phyloP scores from a whole-genome alignment of 2,329 filamentous ascomycete genomes.

The Clarireedia hainanense region DNA sequence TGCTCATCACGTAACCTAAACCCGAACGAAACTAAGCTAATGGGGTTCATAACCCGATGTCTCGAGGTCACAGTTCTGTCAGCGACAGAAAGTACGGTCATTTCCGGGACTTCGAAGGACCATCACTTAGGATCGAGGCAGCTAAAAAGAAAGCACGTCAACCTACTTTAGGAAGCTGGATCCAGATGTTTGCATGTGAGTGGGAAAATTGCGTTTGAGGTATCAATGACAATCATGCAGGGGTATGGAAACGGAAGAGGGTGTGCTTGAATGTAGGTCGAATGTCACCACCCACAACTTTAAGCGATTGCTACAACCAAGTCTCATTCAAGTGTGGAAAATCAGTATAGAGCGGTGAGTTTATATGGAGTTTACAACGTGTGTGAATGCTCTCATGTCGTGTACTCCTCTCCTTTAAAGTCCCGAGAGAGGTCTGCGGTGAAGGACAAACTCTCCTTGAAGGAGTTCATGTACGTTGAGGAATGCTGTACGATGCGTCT shows the following conservation, averaged over 20 bases:
- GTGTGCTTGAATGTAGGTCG: neutral
- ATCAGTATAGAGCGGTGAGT: neutral
- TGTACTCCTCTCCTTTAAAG: too few relatives aligned
- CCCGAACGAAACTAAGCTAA: neutral
- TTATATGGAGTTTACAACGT: neutral
- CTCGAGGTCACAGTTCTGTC: neutral
- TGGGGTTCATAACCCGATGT: neutral
- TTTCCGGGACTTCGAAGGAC: neutral
- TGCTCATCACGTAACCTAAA: neutral
- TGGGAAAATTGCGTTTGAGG: neutral
- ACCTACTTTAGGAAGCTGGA: neutral
- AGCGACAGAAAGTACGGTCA: neutral
- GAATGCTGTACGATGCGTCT: too few relatives aligned
- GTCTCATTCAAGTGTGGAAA: neutral
- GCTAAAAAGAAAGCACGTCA: neutral
- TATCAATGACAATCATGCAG: neutral
- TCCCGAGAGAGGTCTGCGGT: neutral
- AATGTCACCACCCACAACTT: neutral
- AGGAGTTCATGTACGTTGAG: neutral
- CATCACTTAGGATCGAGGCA: neutral
- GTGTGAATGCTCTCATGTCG: neutral
- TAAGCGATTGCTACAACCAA: neutral
- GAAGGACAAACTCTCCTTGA: neutral
- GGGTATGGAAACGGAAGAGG: neutral
- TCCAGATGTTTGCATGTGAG: neutral